These are phyloP conservation scores for Peronospora tabacina DNA, from an alignment of 352 stramenopile genomes.

Conservation along the genomic window DNA sequence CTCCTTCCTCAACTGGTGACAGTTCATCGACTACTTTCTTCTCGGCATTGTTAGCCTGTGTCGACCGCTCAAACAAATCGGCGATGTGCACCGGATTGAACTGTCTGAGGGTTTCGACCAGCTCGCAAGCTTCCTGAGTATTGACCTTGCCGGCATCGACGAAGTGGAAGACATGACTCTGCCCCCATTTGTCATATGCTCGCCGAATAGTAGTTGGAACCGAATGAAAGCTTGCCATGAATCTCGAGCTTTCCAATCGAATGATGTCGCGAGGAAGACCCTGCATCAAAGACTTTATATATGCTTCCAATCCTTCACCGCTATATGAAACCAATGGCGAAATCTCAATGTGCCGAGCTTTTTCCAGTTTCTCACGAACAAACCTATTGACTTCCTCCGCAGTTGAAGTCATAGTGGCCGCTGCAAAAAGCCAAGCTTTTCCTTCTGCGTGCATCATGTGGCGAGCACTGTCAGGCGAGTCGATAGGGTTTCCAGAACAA, in stretches of 20 bases:
- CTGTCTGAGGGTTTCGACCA: conserved; percentile 33
- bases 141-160: conserved; percentile 32
- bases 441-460: conserved; percentile 59
- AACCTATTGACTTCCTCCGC: conserved; percentile 26
- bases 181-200: conserved; percentile 28
- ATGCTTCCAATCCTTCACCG: conserved; percentile 63
- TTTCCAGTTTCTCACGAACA: conserved; percentile 30
- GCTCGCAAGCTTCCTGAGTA: conserved; percentile 24
- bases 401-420: conserved; percentile 30
- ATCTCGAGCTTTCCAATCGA: conserved; percentile 29
- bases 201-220: conserved; percentile 34
- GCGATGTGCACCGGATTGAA: conserved; percentile 30
- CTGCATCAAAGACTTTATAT: conserved; percentile 26
- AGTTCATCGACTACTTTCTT: conserved; percentile 21
- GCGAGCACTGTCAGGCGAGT: conserved; percentile 85
- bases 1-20: conserved; percentile 32
- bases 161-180: conserved; percentile 45
- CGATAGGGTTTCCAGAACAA: conserved; percentile 49
- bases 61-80: conserved; percentile 33
- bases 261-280: conserved; percentile 25
- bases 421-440: conserved; percentile 51
- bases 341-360: conserved; percentile 54
- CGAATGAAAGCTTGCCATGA: conserved; percentile 19
- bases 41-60: conserved; percentile 20
- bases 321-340: conserved; percentile 83